Base-by-base conservation (phyloP, 805 yeast genomes). In the Torulaspora maleeae region DNA sequence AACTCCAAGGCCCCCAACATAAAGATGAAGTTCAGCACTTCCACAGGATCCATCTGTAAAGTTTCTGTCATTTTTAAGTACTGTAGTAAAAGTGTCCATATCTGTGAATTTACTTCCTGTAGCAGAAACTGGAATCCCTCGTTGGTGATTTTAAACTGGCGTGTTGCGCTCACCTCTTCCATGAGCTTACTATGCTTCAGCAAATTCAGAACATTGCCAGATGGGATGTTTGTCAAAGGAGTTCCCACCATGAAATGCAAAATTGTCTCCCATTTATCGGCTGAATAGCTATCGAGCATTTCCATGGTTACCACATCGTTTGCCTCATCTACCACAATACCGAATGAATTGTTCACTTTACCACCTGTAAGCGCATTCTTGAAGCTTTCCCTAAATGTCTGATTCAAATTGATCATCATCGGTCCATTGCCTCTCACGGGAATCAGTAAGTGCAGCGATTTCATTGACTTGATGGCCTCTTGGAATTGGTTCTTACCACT, bases 241-340 rank as follows among this genome's bases (percentile, higher is more conserved):
- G 97, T 87, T 1, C 98, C 96, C 36, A 93, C 99, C 98, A 93
- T 91, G 69, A 83, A 93, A 72, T 93, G 98, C 56, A 93, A 72
- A 54, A 93, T 91, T 6, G 87, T 79, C 62, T 93, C 99, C 99
- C 99, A 93, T 60, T 85, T 88, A 37, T 75, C 77, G 5, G 88
- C 76, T 11, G 96, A 95, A 66, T 88, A 90, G 32, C 72, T 72
- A 54, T 87, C 95, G 38, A 91, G 70, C 56, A 82, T 83, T 29
- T 73, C 75, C n/a, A 80, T 66, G 38, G 78, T 80, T 25, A 69
- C 69, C 44, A 77, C 76, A 36, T 78, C 75, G 49, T 80, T 82
- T 7, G 73, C 71, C 30, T 74, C 69, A 16, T 77, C 76, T 43
- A 80, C 76, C 28, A 86, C 75, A 36, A 78, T 79, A n/a, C 95